These are phyloP conservation scores for Tolypocladium inflatum DNA, from an alignment of 2,329 filamentous ascomycete genomes.

Conservation along the genomic window DNA sequence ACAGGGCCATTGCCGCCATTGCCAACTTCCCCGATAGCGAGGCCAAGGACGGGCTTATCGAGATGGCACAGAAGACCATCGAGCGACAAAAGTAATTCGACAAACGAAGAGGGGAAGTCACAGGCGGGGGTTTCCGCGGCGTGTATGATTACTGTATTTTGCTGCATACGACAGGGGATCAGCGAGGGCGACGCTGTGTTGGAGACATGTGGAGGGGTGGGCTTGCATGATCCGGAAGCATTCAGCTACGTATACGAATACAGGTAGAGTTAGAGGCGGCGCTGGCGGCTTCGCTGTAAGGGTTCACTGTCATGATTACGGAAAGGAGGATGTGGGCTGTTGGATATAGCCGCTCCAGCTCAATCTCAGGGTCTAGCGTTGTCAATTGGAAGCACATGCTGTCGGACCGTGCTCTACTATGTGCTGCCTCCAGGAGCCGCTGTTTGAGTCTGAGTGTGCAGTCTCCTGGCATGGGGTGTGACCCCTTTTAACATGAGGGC, in stretches of 20 bases:
- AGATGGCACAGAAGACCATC: conserved; percentile 91
- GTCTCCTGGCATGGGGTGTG: too few species aligned
- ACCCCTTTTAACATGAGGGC: too few species aligned
- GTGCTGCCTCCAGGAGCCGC: not conserved
- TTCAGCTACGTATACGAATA: not conserved
- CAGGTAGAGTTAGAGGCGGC: not conserved
- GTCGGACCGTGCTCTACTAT: not conserved
- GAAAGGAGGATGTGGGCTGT: not conserved
- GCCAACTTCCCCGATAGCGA: conserved; percentile 83
- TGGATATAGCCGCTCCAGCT: not conserved
- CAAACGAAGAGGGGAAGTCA: not conserved
- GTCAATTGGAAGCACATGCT: not conserved
- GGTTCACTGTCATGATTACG: not conserved
- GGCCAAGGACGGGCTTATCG: conserved; percentile 80
- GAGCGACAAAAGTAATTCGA: conserved; percentile 67
- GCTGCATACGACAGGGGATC: not conserved
- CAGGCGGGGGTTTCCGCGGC: not conserved
- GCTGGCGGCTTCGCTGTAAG: not conserved
- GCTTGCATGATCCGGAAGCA: not conserved
- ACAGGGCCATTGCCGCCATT: conserved; percentile 81
- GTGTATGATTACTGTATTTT: conserved; percentile 13
- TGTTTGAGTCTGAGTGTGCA: too few species aligned
- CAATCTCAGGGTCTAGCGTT: not conserved
- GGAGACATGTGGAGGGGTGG: not conserved
- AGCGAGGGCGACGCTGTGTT: not conserved